A percentile compares a stretch with the other conserved stretches of the same genome.
Evolutionary conservation across 2,329 filamentous ascomycete species (phyloP).

Genomic region (Aspergillus ochraceus): DNA sequence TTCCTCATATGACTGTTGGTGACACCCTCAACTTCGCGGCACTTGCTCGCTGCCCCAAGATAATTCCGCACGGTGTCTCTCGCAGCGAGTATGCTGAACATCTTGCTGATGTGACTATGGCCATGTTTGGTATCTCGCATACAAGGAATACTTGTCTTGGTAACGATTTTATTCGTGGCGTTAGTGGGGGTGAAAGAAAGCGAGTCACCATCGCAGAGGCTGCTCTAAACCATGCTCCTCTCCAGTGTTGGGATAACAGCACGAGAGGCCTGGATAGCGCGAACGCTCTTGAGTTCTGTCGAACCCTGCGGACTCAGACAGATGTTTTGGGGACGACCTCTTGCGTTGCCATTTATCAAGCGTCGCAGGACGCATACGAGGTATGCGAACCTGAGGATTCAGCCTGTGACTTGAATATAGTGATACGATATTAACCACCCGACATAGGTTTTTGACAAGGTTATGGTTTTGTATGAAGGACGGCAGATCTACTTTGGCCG

Average conservation of each 20-base stretch:
- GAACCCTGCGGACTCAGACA: slow-evolving; percentile 45
- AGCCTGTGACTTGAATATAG: no score
- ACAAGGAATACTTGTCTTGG: slow-evolving; percentile 45
- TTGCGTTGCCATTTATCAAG: slow-evolving; percentile 53
- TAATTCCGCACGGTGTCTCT: slow-evolving; percentile 9
- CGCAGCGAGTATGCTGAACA: slow-evolving; percentile 36
- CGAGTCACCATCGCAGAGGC: slow-evolving; percentile 57
- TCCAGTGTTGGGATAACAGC: slow-evolving; percentile 42
- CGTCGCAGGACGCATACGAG: slow-evolving; percentile 38
- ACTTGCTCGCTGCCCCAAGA: slow-evolving; percentile 51
- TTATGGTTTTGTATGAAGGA: neutral
- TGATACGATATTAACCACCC: no score
- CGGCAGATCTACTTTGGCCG: slow-evolving; percentile 1
- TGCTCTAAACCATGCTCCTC: slow-evolving; percentile 40
- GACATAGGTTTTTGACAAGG: neutral
- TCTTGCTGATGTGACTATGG: slow-evolving; percentile 41
- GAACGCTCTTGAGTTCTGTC: slow-evolving; percentile 53
- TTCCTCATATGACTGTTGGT: slow-evolving; percentile 63
- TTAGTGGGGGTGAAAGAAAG: slow-evolving; percentile 59
- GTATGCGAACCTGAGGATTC: neutral
- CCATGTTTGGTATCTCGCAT: slow-evolving; percentile 37
- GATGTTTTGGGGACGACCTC: slow-evolving; percentile 45
- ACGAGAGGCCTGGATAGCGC: slow-evolving; percentile 48
- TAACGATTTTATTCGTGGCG: slow-evolving; percentile 56
- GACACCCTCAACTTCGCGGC: slow-evolving; percentile 74